phyloP scores from a whole-genome alignment of 1,284 basidiomycete species.

The Ustilago vetiveriae region DNA sequence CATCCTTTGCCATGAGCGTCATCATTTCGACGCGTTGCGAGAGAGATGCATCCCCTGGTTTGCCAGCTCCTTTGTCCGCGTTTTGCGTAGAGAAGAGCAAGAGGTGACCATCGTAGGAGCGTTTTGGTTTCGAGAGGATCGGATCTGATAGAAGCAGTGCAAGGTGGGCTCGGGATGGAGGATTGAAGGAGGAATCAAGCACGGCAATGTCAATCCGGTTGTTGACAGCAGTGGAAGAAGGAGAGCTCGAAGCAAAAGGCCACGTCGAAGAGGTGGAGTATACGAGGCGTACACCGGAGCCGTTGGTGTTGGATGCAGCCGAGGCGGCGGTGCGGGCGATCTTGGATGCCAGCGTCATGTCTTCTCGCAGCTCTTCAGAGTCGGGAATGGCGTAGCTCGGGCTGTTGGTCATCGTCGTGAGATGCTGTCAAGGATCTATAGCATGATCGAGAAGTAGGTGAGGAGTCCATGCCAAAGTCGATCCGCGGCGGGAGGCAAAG shows the following conservation, averaged over 20 bases:
- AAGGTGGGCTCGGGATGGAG: conserved; percentile 86
- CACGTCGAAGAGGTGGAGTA: conserved; percentile 39
- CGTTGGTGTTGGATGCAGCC: conserved; percentile 3
- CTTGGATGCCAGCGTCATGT: conserved; percentile 20
- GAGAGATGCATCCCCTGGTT: conserved; percentile 72
- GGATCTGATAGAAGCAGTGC: conserved; percentile 74
- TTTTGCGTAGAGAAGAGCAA: conserved; percentile 87
- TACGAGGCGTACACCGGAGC: conserved; percentile 35
- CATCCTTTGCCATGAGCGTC: conserved; percentile 58
- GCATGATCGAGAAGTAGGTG: too few species aligned
- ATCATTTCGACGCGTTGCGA: conserved; percentile 67
- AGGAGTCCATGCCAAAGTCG: too few species aligned
- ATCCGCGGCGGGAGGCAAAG: too few species aligned
- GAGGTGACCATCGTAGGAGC: conserved; percentile 77
- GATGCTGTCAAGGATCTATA: too few species aligned
- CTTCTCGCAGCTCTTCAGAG: conserved; percentile 4
- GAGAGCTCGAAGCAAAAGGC: conserved; percentile 12
- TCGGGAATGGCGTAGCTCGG: background rate
- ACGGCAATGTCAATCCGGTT: conserved; percentile 69
- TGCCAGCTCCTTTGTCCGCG: conserved; percentile 80
- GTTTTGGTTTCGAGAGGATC: conserved; percentile 53
- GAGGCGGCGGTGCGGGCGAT: conserved; percentile 21
- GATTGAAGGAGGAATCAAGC: conserved; percentile 93
- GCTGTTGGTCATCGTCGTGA: conserved; percentile 7
- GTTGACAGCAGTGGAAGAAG: too few species aligned